Evolutionary conservation across 768 basidiomycete genomes (phyloP).

Genomic region (Boletus bicolor): DNA sequence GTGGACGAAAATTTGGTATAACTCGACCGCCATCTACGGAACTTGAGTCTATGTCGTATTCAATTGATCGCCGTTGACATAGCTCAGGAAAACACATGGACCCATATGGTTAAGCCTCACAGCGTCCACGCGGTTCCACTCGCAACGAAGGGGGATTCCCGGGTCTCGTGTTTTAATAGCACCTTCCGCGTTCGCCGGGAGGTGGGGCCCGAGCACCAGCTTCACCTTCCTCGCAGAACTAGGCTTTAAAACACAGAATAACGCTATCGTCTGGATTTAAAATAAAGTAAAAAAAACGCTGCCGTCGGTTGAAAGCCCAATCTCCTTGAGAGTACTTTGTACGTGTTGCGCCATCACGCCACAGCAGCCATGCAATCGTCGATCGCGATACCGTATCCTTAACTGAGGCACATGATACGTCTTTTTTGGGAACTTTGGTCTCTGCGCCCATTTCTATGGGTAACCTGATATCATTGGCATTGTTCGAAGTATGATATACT

Average conservation of each 20-base stretch:
- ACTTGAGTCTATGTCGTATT: constrained; percentile 31
- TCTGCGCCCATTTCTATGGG: constrained; percentile 8
- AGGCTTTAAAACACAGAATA: constrained; percentile 5
- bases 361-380: constrained; percentile 20
- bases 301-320: constrained; percentile 53
- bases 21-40: constrained; percentile 21
- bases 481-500: constrained; percentile 8
- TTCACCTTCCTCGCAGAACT: constrained; percentile 18
- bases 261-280: constrained; percentile 21
- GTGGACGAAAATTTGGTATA: constrained; percentile 1
- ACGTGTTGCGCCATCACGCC: constrained; percentile 12
- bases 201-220: background rate
- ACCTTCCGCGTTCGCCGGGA: constrained; percentile 9
- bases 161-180: constrained; percentile 13
- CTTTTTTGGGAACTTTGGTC: constrained; percentile 2
- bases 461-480: constrained; percentile 14
- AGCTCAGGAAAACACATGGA: constrained; percentile 29
- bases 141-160: constrained; percentile 12
- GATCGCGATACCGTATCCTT: constrained; percentile 28
- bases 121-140: constrained; percentile 26
- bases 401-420: constrained; percentile 22
- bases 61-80: constrained; percentile 35
- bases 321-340: constrained; percentile 49
- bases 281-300: background rate
- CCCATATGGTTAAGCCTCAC: constrained; percentile 30